Base-by-base conservation (phyloP, 202 grass and related monocot species). In the Setaria viridis region DNA sequence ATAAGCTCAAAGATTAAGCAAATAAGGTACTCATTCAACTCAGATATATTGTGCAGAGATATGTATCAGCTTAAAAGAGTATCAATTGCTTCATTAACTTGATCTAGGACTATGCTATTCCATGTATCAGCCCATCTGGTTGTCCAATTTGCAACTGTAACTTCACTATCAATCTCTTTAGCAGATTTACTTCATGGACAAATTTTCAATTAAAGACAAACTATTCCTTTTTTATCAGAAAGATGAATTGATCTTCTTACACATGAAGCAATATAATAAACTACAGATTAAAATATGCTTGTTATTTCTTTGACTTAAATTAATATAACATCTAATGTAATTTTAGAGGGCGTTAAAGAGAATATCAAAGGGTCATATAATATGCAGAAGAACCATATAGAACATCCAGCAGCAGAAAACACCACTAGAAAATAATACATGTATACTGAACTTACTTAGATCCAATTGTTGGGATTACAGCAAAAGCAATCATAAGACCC, bases 401-500 rank as follows among this genome's bases (percentile, higher is more conserved):
- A 74, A 48, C n/a, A 15, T 60, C 25, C 43, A 15, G 19, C 6
- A 68, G 12, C 46, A 54, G 3, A 25, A 82, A 78, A 65, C 49
- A 82, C 51, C 60, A 70, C 5, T 62, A 59, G 53, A 48, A 79
- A 54, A 16, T 30, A 76, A 37, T 19, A 77, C 7, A 62, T 51
- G n/a, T 6, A 35, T 1, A 59, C 17, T 14, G 13, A 76, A 82
- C 85, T 95, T 90, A 92, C 93, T 95, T 95, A 21, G 93, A 88
- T 88, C 80, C 85, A 79, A 95, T 86, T 11, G 93, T 95, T 7
- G 93, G 93, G 47, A 95, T 84, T 76, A 95, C 93, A 86, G 79
- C 93, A 86, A 95, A 95, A 67, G 80, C 87, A 82, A 90, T 69
- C 93, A 92, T 95, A n/a, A 92, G 65, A 88, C 88, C 81, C 42